Conservation (phyloP, 768 basidiomycete species). For the Glaciozyma antarctica region DNA sequence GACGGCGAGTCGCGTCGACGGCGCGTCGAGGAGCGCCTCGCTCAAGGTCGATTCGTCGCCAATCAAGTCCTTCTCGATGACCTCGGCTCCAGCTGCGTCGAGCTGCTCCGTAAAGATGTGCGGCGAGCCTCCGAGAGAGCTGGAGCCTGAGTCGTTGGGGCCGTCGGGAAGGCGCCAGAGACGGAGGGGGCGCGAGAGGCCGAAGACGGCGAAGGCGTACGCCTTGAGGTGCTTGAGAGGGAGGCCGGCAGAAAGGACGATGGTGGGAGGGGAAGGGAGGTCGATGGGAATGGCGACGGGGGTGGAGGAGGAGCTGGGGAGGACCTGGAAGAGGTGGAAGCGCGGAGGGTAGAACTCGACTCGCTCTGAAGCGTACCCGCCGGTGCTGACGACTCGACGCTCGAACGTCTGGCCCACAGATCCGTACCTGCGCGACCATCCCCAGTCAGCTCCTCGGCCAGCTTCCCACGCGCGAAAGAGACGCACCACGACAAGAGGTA, state of each 20-base stretch:
- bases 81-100: conserved; percentile 15
- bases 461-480: not conserved
- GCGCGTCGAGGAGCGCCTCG: conserved; percentile 22
- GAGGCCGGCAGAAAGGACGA: conserved; percentile 50
- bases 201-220: conserved; percentile 25
- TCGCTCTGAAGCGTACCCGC: conserved; percentile 49
- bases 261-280: conserved; percentile 34
- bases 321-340: conserved; percentile 51
- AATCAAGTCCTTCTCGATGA: conserved; percentile 6
- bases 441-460: not conserved
- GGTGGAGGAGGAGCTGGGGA: conserved; percentile 37
- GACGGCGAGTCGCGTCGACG: conserved; percentile 19
- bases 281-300: conserved; percentile 36
- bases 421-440: conserved; percentile 56
- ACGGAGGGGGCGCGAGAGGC: conserved; percentile 39
- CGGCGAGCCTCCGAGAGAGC: conserved; percentile 34
- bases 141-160: conserved; percentile 33
- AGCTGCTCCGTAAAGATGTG: conserved; percentile 30
- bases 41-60: conserved; percentile 1
- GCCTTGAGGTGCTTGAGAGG: conserved; percentile 44
- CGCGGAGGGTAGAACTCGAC: conserved; percentile 66
- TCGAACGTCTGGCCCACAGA: conserved; percentile 50
- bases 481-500: conserved; percentile 61
- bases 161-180: conserved; percentile 51
- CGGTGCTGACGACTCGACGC: conserved; percentile 53